Evolutionary conservation across 768 basidiomycete genomes (phyloP), one percentile per base, ranked within the genome.

Genomic region (Hypholoma sublateritium): DNA sequence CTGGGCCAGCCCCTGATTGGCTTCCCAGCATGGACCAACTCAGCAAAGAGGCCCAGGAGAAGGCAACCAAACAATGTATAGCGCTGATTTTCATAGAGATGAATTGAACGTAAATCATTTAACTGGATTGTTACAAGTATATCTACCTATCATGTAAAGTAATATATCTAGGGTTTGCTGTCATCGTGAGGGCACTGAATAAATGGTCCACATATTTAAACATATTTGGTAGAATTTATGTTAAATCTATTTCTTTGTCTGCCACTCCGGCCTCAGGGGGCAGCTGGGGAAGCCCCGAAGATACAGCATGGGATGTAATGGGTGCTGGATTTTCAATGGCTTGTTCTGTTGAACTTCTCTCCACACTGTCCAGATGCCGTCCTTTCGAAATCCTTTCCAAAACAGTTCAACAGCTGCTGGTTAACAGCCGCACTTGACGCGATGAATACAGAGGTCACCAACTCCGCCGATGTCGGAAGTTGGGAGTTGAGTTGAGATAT

Each of bases 111-210:
- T n/a, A n/a, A n/a, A n/a, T n/a, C n/a, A n/a, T n/a, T n/a, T n/a
- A n/a, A n/a, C n/a, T n/a, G n/a, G n/a, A n/a, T n/a, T n/a, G n/a
- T n/a, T n/a, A n/a, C n/a, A n/a, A n/a, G n/a, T n/a, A n/a, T n/a
- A n/a, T n/a, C n/a, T n/a, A n/a, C n/a, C n/a, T 98, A 28, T 28
- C 25, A 4, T 28, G 25, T 28, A 4, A 41, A 14, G 39, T 41
- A 41, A 41, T 41, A 41, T 41, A 41, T 41, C 17, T 19, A 41
- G 39, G 3, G 13, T 41, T n/a, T n/a, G n/a, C 17, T 41, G 3
- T 41, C 4, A 11, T 41, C 17, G 4, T 41, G 39, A 41, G 39
- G 17, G 39, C 39, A 19, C 12, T 4, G 39, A 19, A 41, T 13
- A 41, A 41, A n/a, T n/a, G n/a, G n/a, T n/a, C n/a, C n/a, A n/a